phyloP scores from a whole-genome alignment of 768 basidiomycete genomes.

The Rhodosporidiobolus odoratus region DNA sequence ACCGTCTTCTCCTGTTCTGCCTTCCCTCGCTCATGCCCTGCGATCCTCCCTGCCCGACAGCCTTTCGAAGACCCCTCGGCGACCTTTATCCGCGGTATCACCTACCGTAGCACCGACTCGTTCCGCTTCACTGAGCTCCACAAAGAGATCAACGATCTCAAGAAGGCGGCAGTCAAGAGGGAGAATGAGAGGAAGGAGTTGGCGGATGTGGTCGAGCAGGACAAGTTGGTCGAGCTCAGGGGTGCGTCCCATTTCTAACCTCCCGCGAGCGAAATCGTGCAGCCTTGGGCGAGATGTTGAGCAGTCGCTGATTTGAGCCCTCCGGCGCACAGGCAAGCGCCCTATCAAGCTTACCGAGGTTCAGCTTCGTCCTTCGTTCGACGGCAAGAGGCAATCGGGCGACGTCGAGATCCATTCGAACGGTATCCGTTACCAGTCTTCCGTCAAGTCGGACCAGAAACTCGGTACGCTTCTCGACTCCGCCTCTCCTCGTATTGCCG shows the following conservation, averaged over 20 bases:
- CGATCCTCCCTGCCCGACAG: slow-evolving; percentile 47
- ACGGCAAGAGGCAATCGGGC: slow-evolving; percentile 91
- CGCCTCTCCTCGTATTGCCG: neutral
- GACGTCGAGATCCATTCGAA: slow-evolving; percentile 98
- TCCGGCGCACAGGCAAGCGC: slow-evolving; percentile 51
- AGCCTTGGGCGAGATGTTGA: no score
- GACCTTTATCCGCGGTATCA: slow-evolving; percentile 90
- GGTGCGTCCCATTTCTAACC: slow-evolving; percentile 47
- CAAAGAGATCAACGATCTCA: slow-evolving; percentile 88
- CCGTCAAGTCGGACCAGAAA: slow-evolving; percentile 71
- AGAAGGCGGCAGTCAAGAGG: slow-evolving; percentile 93
- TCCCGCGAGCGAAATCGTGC: no score
- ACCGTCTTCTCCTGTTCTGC: neutral
- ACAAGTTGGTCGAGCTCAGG: slow-evolving; percentile 77
- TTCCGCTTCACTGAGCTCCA: slow-evolving; percentile 82
- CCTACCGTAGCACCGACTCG: slow-evolving; percentile 83
- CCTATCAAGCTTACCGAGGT: slow-evolving; percentile 84
- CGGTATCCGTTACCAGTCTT: slow-evolving; percentile 85
- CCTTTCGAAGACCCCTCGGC: slow-evolving; percentile 95
- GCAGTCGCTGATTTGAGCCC: neutral
- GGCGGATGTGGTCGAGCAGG: slow-evolving; percentile 97
- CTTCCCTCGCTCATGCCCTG: neutral
- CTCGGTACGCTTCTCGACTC: slow-evolving; percentile 60
- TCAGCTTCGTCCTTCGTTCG: slow-evolving; percentile 85
- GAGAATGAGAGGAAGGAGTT: slow-evolving; percentile 97